phyloP scores from a whole-genome alignment of 257 asterid species.

The Solanum neorickii region DNA sequence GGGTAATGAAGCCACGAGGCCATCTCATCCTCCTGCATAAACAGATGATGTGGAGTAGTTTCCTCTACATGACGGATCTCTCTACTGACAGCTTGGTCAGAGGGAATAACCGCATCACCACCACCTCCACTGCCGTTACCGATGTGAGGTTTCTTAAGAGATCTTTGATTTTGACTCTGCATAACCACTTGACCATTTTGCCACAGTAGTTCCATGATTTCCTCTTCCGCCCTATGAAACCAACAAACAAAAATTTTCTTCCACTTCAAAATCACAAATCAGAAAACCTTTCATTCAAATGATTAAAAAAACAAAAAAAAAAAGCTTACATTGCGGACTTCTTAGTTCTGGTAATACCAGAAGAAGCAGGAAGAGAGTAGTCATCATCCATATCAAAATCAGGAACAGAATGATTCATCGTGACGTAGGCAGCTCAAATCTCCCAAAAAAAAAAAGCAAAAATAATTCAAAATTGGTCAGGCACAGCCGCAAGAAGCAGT shows the following conservation, averaged over 20 bases:
- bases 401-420: slow-evolving; percentile 58
- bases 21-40: slow-evolving; percentile 89
- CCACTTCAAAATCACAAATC: background rate
- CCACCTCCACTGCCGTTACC: slow-evolving; percentile 3
- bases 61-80: slow-evolving; percentile 32
- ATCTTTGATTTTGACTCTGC: slow-evolving; percentile 56
- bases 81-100: slow-evolving; percentile 12
- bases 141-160: slow-evolving; percentile 15
- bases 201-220: slow-evolving; percentile 67
- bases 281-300: background rate
- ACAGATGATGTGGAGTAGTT: slow-evolving; percentile 30
- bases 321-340: slow-evolving; percentile 32
- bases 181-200: slow-evolving; percentile 22
- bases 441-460: background rate
- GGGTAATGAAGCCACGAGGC: slow-evolving; percentile 83
- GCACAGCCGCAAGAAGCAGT: background rate
- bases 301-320: background rate
- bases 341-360: slow-evolving; percentile 19
- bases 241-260: background rate
- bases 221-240: slow-evolving; percentile 34
- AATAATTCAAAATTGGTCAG: background rate
- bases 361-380: slow-evolving; percentile 20
- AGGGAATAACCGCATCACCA: slow-evolving; percentile 16
- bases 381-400: slow-evolving; percentile 49
- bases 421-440: background rate